A percentile compares a stretch with the other conserved stretches of the same genome.
These are phyloP conservation scores for Medicago truncatula DNA, from an alignment of 306 rosid species.

Conservation along the genomic window MtrunA17r5.0-ANR NC_053045.1:8291001-8291500, in stretches of 20 bases:
- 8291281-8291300: neutral
- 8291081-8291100: no score
- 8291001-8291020: no score
- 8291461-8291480: conserved; percentile 1
- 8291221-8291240: neutral
- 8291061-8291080: no score
- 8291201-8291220: no score
- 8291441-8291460: neutral
- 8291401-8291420: conserved; percentile 9
- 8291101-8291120: no score
- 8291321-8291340: conserved; percentile 18
- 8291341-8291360: neutral
- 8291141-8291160: no score
- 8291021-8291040: no score
- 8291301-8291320: neutral
- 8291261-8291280: neutral
- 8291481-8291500: conserved; percentile 10
- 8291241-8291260: neutral
- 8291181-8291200: no score
- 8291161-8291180: no score
- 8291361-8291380: neutral
- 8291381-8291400: neutral
- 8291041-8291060: no score
- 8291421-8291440: conserved; percentile 23
- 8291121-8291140: no score